phyloP scores from a whole-genome alignment of 2,329 filamentous ascomycete genomes.

The Capronia americana region DNA sequence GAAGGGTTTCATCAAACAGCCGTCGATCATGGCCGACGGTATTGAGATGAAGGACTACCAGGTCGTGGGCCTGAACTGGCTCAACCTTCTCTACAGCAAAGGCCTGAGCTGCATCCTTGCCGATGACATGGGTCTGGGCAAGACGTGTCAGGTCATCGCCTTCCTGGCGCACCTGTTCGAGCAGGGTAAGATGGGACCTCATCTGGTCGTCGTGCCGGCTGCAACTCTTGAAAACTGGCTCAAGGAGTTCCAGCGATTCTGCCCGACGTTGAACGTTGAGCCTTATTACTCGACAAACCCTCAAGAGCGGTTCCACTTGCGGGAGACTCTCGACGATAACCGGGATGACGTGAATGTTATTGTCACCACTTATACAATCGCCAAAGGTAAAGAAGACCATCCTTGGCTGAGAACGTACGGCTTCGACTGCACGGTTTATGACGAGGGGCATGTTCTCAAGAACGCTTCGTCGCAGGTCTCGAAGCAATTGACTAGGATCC shows the following conservation, averaged over 20 bases:
- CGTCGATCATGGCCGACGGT: constrained; percentile 74
- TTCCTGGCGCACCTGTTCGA: constrained; percentile 85
- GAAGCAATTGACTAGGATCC: constrained; percentile 76
- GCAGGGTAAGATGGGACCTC: constrained; percentile 69
- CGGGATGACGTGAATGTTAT: constrained; percentile 71
- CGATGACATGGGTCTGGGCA: constrained; percentile 95
- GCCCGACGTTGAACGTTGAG: constrained; percentile 73
- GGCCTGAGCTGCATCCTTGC: constrained; percentile 87
- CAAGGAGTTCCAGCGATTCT: constrained; percentile 86
- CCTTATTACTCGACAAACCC: constrained; percentile 74
- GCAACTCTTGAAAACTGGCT: constrained; percentile 97
- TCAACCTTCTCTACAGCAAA: constrained; percentile 80
- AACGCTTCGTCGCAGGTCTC: constrained; percentile 85
- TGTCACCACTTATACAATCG: constrained; percentile 74
- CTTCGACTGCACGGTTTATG: constrained; percentile 74
- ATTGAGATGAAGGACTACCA: constrained; percentile 91
- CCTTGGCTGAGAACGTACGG: constrained; percentile 66
- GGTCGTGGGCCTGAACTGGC: constrained; percentile 92
- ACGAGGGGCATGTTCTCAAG: constrained; percentile 93
- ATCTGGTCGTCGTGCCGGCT: constrained; percentile 88
- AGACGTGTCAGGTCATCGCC: constrained; percentile 95
- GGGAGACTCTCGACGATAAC: constrained; percentile 69
- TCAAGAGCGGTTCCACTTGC: constrained; percentile 68
- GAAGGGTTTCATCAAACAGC: constrained; percentile 66
- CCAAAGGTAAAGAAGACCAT: constrained; percentile 66